These are phyloP conservation scores for Annulohypoxylon truncatum DNA, from an alignment of 2,329 filamentous ascomycete genomes.

Conservation along the genomic window DNA sequence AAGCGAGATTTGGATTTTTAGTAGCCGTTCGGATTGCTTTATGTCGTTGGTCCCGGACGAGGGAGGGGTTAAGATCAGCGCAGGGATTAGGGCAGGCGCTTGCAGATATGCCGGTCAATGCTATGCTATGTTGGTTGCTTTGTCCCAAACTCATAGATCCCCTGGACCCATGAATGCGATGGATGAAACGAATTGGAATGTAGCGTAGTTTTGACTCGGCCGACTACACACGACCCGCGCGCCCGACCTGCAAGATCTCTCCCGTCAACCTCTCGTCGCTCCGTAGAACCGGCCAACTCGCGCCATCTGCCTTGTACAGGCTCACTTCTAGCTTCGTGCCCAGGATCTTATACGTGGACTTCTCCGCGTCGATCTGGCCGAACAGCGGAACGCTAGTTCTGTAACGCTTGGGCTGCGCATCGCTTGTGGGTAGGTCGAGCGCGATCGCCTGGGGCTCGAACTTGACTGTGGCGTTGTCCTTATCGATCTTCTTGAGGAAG, in stretches of 20 bases:
- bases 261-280: conserved; percentile 76
- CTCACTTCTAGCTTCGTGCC: conserved; percentile 90
- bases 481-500: conserved; percentile 97
- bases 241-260: conserved; percentile 90
- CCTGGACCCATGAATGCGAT: background rate
- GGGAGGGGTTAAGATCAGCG: conserved; percentile 17
- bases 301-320: conserved; percentile 76
- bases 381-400: conserved; percentile 79
- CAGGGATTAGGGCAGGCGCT: conserved; percentile 11
- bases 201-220: background rate
- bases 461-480: conserved; percentile 76
- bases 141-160: conserved; percentile 2
- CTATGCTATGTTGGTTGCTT: background rate
- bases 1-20: background rate
- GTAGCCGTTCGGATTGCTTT: background rate
- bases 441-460: conserved; percentile 73
- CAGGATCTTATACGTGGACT: conserved; percentile 82
- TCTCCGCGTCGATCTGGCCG: conserved; percentile 77
- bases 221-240: conserved; percentile 71
- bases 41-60: background rate
- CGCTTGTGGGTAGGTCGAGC: conserved; percentile 87
- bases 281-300: conserved; percentile 86
- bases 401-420: conserved; percentile 82
- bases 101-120: conserved; percentile 1
- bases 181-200: background rate